These are phyloP conservation scores for Erodium chrysanthum DNA, from an alignment of 441 rosid genomes.

Conservation along the genomic window DNA sequence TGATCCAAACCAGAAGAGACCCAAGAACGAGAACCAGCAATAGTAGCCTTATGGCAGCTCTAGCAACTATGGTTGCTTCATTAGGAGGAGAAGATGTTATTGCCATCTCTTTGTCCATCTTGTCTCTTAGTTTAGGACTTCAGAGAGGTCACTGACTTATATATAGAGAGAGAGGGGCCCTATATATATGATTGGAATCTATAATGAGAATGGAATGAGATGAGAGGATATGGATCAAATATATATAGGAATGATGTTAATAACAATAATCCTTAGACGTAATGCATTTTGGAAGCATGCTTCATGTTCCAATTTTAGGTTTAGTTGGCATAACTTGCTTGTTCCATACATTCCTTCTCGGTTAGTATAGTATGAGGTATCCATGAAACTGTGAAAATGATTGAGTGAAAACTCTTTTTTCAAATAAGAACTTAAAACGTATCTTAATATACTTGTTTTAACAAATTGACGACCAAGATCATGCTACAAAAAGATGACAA, in stretches of 20 bases:
- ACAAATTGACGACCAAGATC: too few relatives aligned
- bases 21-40: constrained; percentile 27
- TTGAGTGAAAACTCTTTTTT: too few relatives aligned
- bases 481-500: too few relatives aligned
- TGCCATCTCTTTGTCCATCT: background rate
- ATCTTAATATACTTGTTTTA: too few relatives aligned
- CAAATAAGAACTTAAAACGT: too few relatives aligned
- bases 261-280: background rate
- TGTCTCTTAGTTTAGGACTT: background rate
- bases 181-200: too few relatives aligned
- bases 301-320: background rate
- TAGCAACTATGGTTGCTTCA: background rate
- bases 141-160: too few relatives aligned
- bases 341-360: too few relatives aligned
- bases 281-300: constrained; percentile 3
- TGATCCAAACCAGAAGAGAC: constrained; percentile 41
- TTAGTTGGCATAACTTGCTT: background rate
- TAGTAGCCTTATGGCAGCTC: constrained; percentile 22
- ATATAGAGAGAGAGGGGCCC: background rate
- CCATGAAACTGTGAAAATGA: too few relatives aligned
- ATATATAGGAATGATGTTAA: background rate
- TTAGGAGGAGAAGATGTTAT: too few relatives aligned
- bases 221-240: background rate
- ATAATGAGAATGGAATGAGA: too few relatives aligned
- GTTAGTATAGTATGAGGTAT: too few relatives aligned